Conservation (phyloP, 2,329 filamentous ascomycete species). For the Trichophyton schoenleinii region DNA sequence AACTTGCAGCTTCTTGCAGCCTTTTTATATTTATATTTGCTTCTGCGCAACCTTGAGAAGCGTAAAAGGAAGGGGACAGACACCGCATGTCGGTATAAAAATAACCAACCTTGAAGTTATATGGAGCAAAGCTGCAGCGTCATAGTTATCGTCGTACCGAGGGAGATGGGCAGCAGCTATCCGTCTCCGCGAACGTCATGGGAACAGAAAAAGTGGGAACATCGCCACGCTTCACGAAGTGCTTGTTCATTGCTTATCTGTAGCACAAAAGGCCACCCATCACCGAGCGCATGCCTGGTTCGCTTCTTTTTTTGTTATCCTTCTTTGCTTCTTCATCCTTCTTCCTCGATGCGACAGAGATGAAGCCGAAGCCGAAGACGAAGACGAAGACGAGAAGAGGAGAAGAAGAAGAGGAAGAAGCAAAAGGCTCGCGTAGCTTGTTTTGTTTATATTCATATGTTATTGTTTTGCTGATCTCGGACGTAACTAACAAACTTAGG, state of each 20-base stretch:
- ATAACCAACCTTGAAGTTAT: too few relatives aligned
- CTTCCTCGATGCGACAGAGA: not conserved
- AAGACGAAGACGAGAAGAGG: not conserved
- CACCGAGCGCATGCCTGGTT: not conserved
- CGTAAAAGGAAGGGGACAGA: too few relatives aligned
- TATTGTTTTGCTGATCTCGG: slow-evolving; percentile 4
- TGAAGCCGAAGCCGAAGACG: not conserved
- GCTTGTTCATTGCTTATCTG: not conserved
- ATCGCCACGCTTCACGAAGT: not conserved
- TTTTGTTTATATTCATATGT: slow-evolving; percentile 2
- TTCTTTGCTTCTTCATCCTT: not conserved
- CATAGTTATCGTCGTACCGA: too few relatives aligned
- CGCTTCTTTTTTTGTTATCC: not conserved
- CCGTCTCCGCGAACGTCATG: not conserved
- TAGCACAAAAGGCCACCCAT: not conserved
- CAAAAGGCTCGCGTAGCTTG: not conserved
- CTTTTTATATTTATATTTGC: too few relatives aligned
- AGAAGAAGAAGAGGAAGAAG: not conserved
- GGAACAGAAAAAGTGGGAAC: not conserved
- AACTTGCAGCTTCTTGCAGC: too few relatives aligned
- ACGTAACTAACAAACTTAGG: not conserved
- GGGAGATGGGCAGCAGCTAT: not conserved
- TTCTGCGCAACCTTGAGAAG: too few relatives aligned
- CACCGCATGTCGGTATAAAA: too few relatives aligned
- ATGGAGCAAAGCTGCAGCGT: too few relatives aligned